Evolutionary conservation across 1,284 basidiomycete genomes (phyloP).

Genomic region (Marasmius oreades): DNA sequence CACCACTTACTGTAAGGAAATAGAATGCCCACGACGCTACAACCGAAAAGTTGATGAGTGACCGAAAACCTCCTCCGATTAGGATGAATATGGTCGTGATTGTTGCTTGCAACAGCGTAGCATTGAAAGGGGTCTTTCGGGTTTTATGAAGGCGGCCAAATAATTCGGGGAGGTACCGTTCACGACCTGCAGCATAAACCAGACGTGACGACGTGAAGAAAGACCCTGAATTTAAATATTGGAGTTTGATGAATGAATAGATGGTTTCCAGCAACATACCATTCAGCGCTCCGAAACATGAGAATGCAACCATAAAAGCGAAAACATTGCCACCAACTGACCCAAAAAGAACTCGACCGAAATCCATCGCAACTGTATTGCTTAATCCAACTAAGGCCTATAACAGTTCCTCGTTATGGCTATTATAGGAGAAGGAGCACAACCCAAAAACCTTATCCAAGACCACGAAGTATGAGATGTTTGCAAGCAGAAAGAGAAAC

Average conservation of each 20-base stretch:
- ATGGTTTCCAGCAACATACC: constrained; percentile 36
- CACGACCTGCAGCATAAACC: constrained; percentile 85
- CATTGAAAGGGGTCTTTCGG: constrained; percentile 83
- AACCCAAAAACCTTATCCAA: constrained; percentile 65
- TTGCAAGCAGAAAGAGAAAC: constrained; percentile 78
- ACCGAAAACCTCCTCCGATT: constrained; percentile 85
- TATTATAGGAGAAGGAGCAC: neutral
- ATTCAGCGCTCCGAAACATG: constrained; percentile 91
- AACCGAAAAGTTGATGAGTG: constrained; percentile 85
- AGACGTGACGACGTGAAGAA: constrained; percentile 84
- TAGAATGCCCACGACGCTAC: constrained; percentile 91
- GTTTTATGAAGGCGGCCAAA: constrained; percentile 76
- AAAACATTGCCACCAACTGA: constrained; percentile 84
- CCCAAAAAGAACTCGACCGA: constrained; percentile 85
- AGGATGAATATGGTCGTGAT: constrained; percentile 78
- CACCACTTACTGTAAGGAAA: constrained; percentile 71
- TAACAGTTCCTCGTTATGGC: neutral
- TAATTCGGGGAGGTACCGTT: constrained; percentile 81
- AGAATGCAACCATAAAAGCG: constrained; percentile 88
- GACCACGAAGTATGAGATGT: constrained; percentile 91
- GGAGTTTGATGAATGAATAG: neutral
- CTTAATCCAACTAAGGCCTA: constrained; percentile 67
- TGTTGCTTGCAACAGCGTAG: constrained; percentile 71
- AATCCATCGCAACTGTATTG: constrained; percentile 95
- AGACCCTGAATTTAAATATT: constrained; percentile 42